These are phyloP conservation scores for Nicotiana rustica DNA, from an alignment of 305 asterid species.

Conservation along the genomic window DNA sequence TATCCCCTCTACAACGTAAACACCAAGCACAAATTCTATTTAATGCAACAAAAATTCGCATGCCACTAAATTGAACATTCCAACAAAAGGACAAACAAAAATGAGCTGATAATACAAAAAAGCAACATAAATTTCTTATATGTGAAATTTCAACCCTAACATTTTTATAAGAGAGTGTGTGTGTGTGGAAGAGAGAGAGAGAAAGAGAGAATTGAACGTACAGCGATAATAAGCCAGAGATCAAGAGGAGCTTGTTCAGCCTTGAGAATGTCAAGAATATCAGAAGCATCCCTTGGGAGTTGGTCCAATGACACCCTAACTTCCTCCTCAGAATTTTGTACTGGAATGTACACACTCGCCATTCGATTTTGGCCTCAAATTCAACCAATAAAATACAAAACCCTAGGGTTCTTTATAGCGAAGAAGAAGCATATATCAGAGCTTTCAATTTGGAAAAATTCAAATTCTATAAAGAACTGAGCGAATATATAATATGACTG, in stretches of 20 bases:
- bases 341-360: slow-evolving; percentile 88
- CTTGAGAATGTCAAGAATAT: slow-evolving; percentile 94
- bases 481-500: background rate
- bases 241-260: slow-evolving; percentile 99
- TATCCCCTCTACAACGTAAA: background rate
- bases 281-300: slow-evolving; percentile 98
- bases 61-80: background rate
- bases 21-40: background rate
- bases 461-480: background rate
- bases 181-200: background rate
- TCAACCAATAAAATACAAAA: slow-evolving; percentile 23
- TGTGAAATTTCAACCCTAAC: background rate
- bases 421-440: slow-evolving; percentile 5
- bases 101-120: background rate
- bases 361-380: slow-evolving; percentile 38
- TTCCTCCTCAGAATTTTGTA: slow-evolving; percentile 98
- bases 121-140: background rate
- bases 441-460: slow-evolving; percentile 11
- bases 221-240: slow-evolving; percentile 97
- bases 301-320: slow-evolving; percentile 95
- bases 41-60: background rate
- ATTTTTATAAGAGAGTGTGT: background rate
- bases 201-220: slow-evolving; percentile 40
- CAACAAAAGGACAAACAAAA: background rate
- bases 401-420: slow-evolving; percentile 31